phyloP scores from a whole-genome alignment of 2,329 filamentous ascomycete species.

The Alternaria dauci region DNA sequence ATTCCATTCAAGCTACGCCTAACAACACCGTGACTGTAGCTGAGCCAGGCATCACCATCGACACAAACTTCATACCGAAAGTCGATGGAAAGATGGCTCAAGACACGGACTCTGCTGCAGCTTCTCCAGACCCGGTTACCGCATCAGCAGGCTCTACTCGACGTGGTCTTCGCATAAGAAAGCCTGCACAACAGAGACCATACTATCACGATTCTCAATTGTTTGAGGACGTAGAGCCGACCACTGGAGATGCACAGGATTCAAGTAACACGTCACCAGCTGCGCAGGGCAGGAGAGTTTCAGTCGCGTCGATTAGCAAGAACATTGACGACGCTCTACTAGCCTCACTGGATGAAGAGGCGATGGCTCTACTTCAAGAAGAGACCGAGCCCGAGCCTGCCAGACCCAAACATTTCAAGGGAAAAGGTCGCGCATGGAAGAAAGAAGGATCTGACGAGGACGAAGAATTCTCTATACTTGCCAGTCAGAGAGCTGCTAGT shows the following conservation, averaged over 20 bases:
- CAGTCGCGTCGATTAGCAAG: slow-evolving; percentile 21
- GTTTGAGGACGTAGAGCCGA: slow-evolving; percentile 33
- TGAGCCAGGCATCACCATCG: slow-evolving; percentile 13
- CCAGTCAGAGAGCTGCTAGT: slow-evolving; percentile 31
- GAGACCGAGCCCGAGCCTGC: slow-evolving; percentile 18
- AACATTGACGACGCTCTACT: slow-evolving; percentile 19
- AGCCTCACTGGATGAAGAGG: slow-evolving; percentile 23
- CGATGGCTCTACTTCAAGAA: slow-evolving; percentile 24
- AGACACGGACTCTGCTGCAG: slow-evolving; percentile 20
- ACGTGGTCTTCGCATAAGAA: slow-evolving; percentile 44
- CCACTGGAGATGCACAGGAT: slow-evolving; percentile 13
- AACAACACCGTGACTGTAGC: slow-evolving; percentile 3
- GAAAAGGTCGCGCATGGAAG: slow-evolving; percentile 45
- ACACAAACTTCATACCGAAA: slow-evolving; percentile 9
- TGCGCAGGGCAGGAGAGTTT: slow-evolving; percentile 23
- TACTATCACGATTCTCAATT: slow-evolving; percentile 47
- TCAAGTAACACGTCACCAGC: slow-evolving; percentile 9
- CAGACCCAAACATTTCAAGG: slow-evolving; percentile 41
- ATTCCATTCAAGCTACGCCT: slow-evolving; percentile 11
- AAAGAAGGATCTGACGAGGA: slow-evolving; percentile 46
- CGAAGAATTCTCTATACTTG: slow-evolving; percentile 35
- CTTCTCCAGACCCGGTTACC: slow-evolving; percentile 32
- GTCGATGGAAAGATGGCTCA: not conserved
- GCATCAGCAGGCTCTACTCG: slow-evolving; percentile 33
- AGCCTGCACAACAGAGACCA: slow-evolving; percentile 47